Percentiles rank a stretch among this genome's conserved stretches.
Conservation (phyloP, 257 asterid species). For the Nemophila menziesii region DNA sequence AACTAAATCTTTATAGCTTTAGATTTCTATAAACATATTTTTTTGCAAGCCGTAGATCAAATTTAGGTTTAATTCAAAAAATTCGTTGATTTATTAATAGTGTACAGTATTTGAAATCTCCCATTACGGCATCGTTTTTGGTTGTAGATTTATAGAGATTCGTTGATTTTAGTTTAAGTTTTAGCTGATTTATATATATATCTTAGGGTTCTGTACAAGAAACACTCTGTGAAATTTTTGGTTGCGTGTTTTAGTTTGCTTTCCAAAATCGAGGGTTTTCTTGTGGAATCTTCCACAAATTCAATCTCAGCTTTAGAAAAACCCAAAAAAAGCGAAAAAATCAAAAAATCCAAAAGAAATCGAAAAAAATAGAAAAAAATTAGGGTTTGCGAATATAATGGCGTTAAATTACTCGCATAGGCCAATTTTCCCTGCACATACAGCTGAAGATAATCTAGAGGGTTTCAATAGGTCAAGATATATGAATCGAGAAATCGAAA, state of each 20-base stretch:
- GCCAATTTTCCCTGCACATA: slow-evolving; percentile 39
- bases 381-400: slow-evolving; percentile 38
- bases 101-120: not conserved
- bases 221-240: slow-evolving; percentile 83
- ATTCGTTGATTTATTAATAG: slow-evolving; percentile 24
- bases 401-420: slow-evolving; percentile 79
- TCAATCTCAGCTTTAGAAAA: not conserved
- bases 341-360: not conserved
- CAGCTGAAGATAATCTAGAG: slow-evolving; percentile 57
- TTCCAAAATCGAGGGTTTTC: slow-evolving; percentile 77
- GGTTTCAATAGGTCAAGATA: slow-evolving; percentile 28
- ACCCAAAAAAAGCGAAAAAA: slow-evolving; percentile 7
- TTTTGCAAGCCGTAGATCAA: slow-evolving; percentile 18
- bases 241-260: slow-evolving; percentile 75
- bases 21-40: not conserved
- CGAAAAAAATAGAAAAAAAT: slow-evolving; percentile 1
- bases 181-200: slow-evolving; percentile 12
- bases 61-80: slow-evolving; percentile 1
- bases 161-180: slow-evolving; percentile 9
- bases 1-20: slow-evolving; percentile 1
- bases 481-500: slow-evolving; percentile 23
- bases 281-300: slow-evolving; percentile 31
- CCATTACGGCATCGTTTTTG: not conserved
- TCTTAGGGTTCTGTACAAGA: slow-evolving; percentile 34
- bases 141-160: slow-evolving; percentile 17